Percentiles rank a stretch among this genome's conserved stretches.
Conservation (phyloP, 2,329 filamentous ascomycete genomes). For the Metarhizium rileyi region DNA sequence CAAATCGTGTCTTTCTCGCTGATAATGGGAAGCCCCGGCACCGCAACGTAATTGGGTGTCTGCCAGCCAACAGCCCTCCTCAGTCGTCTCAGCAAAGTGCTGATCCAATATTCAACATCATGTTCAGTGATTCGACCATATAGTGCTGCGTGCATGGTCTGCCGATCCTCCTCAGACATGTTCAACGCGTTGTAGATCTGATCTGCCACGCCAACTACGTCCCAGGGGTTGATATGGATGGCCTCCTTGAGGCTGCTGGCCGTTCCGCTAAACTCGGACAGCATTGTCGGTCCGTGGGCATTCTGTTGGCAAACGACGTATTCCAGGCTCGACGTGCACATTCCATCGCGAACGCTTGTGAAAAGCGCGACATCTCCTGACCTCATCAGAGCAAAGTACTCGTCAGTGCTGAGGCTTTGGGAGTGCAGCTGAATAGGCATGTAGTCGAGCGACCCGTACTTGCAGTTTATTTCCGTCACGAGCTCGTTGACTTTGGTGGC, state of each 20-base stretch:
- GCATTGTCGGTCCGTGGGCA: constrained; percentile 74
- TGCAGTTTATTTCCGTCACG: constrained; percentile 81
- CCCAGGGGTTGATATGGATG: constrained; percentile 94
- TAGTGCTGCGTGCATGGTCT: constrained; percentile 5
- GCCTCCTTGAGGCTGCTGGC: constrained; percentile 74
- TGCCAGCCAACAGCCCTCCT: constrained; percentile 1
- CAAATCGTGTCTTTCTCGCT: no score
- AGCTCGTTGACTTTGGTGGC: constrained; percentile 81
- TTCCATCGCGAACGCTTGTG: constrained; percentile 87
- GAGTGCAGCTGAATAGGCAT: constrained; percentile 91
- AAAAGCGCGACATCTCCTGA: constrained; percentile 85
- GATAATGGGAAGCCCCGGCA: not conserved
- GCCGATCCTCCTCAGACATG: constrained; percentile 57
- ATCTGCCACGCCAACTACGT: constrained; percentile 70
- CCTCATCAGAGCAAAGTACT: constrained; percentile 86
- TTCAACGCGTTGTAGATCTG: constrained; percentile 72
- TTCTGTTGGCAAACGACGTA: constrained; percentile 89
- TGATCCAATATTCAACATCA: constrained; percentile 5
- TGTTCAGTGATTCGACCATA: constrained; percentile 3
- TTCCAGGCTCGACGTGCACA: constrained; percentile 96
- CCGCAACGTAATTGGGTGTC: not conserved
- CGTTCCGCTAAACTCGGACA: constrained; percentile 96
- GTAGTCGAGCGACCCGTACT: constrained; percentile 78
- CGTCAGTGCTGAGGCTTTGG: constrained; percentile 77
- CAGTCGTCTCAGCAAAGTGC: not conserved